These are phyloP conservation scores for Cinchona pubescens DNA, from an alignment of 257 asterid species.

Conservation along the genomic window DNA sequence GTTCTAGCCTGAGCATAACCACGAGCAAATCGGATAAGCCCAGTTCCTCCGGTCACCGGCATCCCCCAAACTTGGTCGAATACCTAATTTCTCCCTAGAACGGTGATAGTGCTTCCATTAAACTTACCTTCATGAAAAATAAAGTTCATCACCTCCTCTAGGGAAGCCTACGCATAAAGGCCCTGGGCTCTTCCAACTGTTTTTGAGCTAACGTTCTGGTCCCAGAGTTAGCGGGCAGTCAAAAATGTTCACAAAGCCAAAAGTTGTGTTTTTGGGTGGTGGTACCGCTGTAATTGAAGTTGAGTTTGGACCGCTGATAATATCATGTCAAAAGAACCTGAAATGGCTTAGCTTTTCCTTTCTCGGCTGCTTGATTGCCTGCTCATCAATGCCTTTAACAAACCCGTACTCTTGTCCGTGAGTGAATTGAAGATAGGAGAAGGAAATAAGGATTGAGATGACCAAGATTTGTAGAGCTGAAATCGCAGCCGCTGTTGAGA, in stretches of 20 bases:
- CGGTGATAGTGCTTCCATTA: conserved; percentile 51
- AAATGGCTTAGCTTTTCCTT: conserved; percentile 37
- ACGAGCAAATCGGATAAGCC: conserved; percentile 54
- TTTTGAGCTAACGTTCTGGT: conserved; percentile 40
- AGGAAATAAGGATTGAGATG: background rate
- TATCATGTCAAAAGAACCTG: conserved; percentile 50
- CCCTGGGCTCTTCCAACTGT: conserved; percentile 58
- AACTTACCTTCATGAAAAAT: conserved; percentile 43
- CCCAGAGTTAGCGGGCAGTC: conserved; percentile 52
- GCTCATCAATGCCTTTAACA: too few relatives aligned
- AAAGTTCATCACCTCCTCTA: conserved; percentile 54
- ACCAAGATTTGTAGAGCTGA: background rate
- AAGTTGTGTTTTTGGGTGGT: conserved; percentile 11
- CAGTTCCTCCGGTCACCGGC: conserved; percentile 66
- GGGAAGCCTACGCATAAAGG: conserved; percentile 45
- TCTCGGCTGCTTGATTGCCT: background rate
- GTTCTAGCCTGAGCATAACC: conserved; percentile 62
- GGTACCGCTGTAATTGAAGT: conserved; percentile 29
- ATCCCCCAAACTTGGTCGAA: conserved; percentile 43
- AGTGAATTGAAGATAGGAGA: background rate
- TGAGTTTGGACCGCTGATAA: conserved; percentile 26
- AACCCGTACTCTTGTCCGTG: background rate
- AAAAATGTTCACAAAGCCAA: conserved; percentile 45
- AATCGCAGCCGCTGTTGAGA: background rate
- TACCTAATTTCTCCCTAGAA: conserved; percentile 49